These are phyloP conservation scores for Medicago lupulina DNA, from an alignment of 306 rosid genomes.

Conservation along the genomic window DNA sequence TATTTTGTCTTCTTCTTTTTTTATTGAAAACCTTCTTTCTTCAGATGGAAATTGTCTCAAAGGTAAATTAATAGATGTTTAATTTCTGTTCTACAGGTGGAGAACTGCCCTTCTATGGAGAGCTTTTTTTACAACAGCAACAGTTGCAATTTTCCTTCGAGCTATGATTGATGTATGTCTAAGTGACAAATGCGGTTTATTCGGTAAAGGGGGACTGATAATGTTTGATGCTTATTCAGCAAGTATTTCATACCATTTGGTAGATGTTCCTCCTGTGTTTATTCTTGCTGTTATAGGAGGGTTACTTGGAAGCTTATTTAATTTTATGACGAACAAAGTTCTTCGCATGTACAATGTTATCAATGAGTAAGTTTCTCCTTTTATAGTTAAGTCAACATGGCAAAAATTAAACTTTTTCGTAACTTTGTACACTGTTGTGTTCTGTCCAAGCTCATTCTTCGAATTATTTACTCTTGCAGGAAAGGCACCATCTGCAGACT, in stretches of 20 bases:
- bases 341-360: conserved; percentile 76
- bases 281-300: conserved; percentile 83
- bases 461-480: conserved; percentile 57
- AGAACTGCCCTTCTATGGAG: conserved; percentile 96
- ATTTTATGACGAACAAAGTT: conserved; percentile 68
- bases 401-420: conserved; percentile 31
- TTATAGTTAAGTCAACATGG: conserved; percentile 12
- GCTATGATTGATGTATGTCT: conserved; percentile 84
- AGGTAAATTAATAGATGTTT: conserved; percentile 3
- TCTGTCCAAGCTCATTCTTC: conserved; percentile 31
- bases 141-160: conserved; percentile 84
- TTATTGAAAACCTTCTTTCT: conserved; percentile 34
- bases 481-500: conserved; percentile 72
- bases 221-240: conserved; percentile 86
- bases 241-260: conserved; percentile 69
- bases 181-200: conserved; percentile 86
- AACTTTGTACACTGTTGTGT: background rate
- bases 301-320: conserved; percentile 82
- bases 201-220: conserved; percentile 96
- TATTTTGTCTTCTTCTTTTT: conserved; percentile 5
- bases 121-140: conserved; percentile 89
- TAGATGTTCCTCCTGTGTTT: conserved; percentile 80
- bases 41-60: conserved; percentile 20
- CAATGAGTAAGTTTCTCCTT: conserved; percentile 66
- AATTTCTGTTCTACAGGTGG: conserved; percentile 73